Base-by-base conservation (phyloP, 83 land plant species). In the Picea engelmannii region DNA sequence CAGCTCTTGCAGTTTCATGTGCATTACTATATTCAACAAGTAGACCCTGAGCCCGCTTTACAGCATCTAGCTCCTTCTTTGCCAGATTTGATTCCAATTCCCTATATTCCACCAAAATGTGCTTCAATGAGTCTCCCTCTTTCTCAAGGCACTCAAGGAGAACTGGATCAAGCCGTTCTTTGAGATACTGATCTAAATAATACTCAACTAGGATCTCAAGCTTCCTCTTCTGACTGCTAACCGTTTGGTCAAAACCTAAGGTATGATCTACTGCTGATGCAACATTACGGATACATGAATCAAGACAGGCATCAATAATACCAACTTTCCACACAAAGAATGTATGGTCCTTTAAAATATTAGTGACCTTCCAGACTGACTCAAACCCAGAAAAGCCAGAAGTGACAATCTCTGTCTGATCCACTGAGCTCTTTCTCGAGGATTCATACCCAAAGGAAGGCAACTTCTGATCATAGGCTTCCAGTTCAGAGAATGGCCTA, bases 291-390 rank as follows among this genome's bases (percentile, higher is more conserved):
- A 95, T 83, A 81, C 95, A 92, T 25, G 92, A 87, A 86, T 92
- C 93, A 79, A 96, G 95, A 62, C 91, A 81, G 23, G 89, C 87
- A 75, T 95, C 98, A 62, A 96, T 66, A 10, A 96, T 63, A 62
- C 91, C 81, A 40, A 93, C 84, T 85, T 95, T 91, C 99, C 99
- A 96, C 49, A 93, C 87, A 88, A 96, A 96, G 81, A 95, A 96
- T 13, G 94, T 82, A 82, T 89, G 91, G 18, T 81, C 80, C 38
- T 83, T 82, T 59, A 87, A 76, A 25, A 88, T 68, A 23, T 74
- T 44, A 10, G 89, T 60, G 60, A 86, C 91, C 38, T 83, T 90
- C 96, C 96, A 93, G 13, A 95, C 78, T 69, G 85, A 84, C 49
- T 93, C 94, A 55, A 95, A 86, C 18, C 86, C 66, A 71, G 90